Percentiles rank a stretch among this genome's conserved stretches.
phyloP scores from a whole-genome alignment of 2,329 filamentous ascomycete species.

The Gnomoniopsis smithogilvyi region DNA sequence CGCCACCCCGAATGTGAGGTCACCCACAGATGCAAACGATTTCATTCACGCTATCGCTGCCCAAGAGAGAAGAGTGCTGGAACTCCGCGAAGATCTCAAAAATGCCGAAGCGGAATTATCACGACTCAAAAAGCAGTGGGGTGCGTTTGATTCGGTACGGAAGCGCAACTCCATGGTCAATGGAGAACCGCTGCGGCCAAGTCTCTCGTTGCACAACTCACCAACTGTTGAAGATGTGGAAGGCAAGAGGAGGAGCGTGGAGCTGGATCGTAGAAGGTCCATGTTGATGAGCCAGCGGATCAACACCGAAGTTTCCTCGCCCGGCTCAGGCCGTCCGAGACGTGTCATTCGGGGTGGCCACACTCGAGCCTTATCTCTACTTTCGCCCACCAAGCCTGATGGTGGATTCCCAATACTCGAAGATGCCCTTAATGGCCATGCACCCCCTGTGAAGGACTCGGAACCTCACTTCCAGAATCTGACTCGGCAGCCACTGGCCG shows the following conservation, averaged over 20 bases:
- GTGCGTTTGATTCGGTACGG: conserved; percentile 70
- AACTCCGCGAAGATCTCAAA: conserved; percentile 84
- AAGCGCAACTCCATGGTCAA: conserved; percentile 70
- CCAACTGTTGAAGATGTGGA: conserved; percentile 25
- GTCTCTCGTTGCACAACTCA: conserved; percentile 19
- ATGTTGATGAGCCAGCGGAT: conserved; percentile 51
- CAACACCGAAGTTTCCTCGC: conserved; percentile 33
- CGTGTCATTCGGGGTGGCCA: conserved; percentile 68
- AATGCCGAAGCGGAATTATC: conserved; percentile 76
- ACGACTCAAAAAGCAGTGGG: conserved; percentile 80
- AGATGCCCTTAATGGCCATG: conserved; percentile 41
- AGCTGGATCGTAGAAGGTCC: conserved; percentile 72
- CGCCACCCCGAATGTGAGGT: conserved; percentile 39
- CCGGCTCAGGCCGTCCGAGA: conserved; percentile 41
- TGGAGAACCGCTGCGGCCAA: conserved; percentile 54
- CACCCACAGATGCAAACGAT: conserved; percentile 55
- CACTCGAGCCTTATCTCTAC: conserved; percentile 68
- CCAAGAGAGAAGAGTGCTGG: conserved; percentile 86
- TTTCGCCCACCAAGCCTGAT: conserved; percentile 63
- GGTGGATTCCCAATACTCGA: conserved; percentile 41
- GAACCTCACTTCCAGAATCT: conserved; percentile 28
- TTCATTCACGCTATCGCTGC: conserved; percentile 89
- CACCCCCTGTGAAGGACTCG: conserved; percentile 29
- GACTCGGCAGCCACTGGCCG: conserved; percentile 26
- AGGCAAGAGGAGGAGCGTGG: conserved; percentile 44